These are phyloP conservation scores for Didymella exigua DNA, from an alignment of 2,329 filamentous ascomycete genomes.

Conservation along the genomic window DNA sequence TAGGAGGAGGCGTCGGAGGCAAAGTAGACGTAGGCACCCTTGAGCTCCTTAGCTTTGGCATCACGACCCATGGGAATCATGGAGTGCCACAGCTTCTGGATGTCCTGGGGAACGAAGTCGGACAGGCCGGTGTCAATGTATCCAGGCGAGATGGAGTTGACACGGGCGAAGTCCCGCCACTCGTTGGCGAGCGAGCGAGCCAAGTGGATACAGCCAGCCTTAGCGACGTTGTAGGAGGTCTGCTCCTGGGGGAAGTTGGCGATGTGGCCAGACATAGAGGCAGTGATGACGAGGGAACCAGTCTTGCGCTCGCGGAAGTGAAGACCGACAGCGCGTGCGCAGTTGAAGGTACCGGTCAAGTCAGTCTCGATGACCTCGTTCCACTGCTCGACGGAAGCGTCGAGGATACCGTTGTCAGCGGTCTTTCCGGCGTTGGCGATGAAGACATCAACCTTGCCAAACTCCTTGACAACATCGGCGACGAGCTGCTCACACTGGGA, in stretches of 20 bases:
- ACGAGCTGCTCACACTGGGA: slow-evolving; percentile 63
- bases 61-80: slow-evolving; percentile 83
- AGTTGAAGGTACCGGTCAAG: slow-evolving; percentile 85
- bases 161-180: slow-evolving; percentile 71
- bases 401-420: slow-evolving; percentile 70
- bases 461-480: slow-evolving; percentile 68
- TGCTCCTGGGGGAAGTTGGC: slow-evolving; percentile 83
- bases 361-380: slow-evolving; percentile 84
- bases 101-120: slow-evolving; percentile 70
- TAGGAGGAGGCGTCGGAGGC: slow-evolving; percentile 83
- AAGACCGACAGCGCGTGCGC: slow-evolving; percentile 83
- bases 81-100: slow-evolving; percentile 74
- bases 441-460: slow-evolving; percentile 71
- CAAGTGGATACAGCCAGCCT: slow-evolving; percentile 70
- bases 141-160: slow-evolving; percentile 71
- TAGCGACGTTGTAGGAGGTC: slow-evolving; percentile 55
- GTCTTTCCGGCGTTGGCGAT: slow-evolving; percentile 74
- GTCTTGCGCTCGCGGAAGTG: slow-evolving; percentile 72
- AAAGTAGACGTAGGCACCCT: slow-evolving; percentile 81
- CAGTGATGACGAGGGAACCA: slow-evolving; percentile 69
- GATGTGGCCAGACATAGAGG: slow-evolving; percentile 79
- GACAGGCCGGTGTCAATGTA: slow-evolving; percentile 72
- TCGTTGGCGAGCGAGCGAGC: slow-evolving; percentile 69
- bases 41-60: slow-evolving; percentile 75
- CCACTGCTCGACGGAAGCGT: slow-evolving; percentile 72